A percentile compares a stretch with the other conserved stretches of the same genome.
Conservation (phyloP, 75 land plant species). For the Chamaecyparis obtusa region DNA sequence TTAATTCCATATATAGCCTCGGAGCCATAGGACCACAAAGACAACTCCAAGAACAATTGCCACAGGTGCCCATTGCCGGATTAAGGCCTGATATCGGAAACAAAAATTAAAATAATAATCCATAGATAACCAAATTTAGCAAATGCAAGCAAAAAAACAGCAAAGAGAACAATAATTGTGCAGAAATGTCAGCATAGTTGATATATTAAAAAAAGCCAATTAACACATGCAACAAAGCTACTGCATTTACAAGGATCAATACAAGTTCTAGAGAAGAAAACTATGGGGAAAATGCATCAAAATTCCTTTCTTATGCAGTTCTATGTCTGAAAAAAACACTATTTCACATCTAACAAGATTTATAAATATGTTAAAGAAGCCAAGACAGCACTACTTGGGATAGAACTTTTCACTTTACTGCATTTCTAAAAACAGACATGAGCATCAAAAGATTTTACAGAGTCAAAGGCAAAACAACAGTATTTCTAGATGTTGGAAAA, state of each 20-base stretch:
- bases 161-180: not conserved
- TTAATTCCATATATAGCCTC: conserved; percentile 64
- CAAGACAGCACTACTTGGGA: not conserved
- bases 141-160: not conserved
- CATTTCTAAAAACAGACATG: not conserved
- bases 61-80: conserved; percentile 93
- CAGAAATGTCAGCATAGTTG: not conserved
- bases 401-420: not conserved
- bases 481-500: not conserved
- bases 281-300: not conserved
- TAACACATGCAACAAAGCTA: not conserved
- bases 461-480: not conserved
- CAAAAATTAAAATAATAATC: not conserved
- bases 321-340: not conserved
- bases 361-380: not conserved
- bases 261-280: not conserved
- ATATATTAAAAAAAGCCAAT: not conserved
- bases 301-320: not conserved
- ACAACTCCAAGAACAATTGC: conserved; percentile 90
- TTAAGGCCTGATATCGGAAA: conserved; percentile 68
- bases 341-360: not conserved
- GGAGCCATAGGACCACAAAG: conserved; percentile 71
- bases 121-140: not conserved
- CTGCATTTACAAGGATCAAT: not conserved
- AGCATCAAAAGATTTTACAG: not conserved